Percentiles rank a stretch among this genome's conserved stretches.
Conservation (phyloP, 176 grass and related monocot genomes). For the Rhynchospora breviuscula region DNA sequence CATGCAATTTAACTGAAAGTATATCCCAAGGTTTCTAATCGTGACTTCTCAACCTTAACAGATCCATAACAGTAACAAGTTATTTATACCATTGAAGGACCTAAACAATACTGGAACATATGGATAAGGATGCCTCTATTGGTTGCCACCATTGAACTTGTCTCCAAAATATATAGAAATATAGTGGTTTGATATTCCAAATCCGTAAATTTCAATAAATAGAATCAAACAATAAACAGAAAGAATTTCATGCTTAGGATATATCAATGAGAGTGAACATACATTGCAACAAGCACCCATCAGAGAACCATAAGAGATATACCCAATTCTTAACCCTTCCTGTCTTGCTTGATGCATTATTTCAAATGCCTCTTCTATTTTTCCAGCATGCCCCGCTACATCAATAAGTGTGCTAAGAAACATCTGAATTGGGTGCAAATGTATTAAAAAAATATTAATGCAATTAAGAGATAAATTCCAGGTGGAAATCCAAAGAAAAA, state of each 20-base stretch:
- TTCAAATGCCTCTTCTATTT: constrained; percentile 78
- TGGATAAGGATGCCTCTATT: background rate
- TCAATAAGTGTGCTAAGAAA: constrained; percentile 96
- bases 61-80: background rate
- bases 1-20: background rate
- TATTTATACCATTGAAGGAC: background rate
- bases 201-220: background rate
- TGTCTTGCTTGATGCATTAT: constrained; percentile 81
- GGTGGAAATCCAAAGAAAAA: constrained; percentile 22
- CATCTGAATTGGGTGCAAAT: constrained; percentile 49
- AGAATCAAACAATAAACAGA: background rate
- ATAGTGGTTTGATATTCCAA: background rate
- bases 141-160: background rate
- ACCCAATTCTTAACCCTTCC: constrained; percentile 68
- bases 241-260: constrained; percentile 1
- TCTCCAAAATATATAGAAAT: background rate
- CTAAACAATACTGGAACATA: background rate
- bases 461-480: background rate
- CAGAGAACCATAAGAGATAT: constrained; percentile 76
- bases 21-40: constrained; percentile 2
- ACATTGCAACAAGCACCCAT: constrained; percentile 99
- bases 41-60: background rate
- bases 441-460: constrained; percentile 25
- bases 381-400: constrained; percentile 85
- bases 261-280: constrained; percentile 28